Base-by-base conservation (phyloP, 495 filamentous ascomycete species). In the Podospora tetraspora region DNA sequence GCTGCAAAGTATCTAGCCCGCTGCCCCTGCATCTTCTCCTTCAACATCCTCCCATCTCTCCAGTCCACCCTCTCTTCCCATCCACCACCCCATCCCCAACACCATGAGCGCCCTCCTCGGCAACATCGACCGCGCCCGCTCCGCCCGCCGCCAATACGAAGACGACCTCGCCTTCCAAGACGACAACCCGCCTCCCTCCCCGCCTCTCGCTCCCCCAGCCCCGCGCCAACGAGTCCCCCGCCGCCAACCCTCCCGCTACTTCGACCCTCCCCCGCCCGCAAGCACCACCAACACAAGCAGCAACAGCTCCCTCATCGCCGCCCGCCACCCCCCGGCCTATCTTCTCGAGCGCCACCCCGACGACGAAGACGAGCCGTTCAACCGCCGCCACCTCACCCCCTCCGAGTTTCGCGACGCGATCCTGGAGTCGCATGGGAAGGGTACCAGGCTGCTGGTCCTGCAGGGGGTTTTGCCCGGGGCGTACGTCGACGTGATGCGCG, bases 361-460 rank as follows among this genome's bases (percentile, higher is more conserved):
- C 19, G 16, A 52, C 19, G 16, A 52, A 3, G 19, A 52, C 43
- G 19, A 4, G 6, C 43, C 43, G 19, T 52, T 52, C 43, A 3
- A 52, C 0, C 43, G 43, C 19, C 43, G 16, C 19, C 43, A 52
- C 43, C 43, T 52, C 43, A 52, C 43, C 16, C 43, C 43, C 6
- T 1, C 12, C 43, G 43, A 52, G 43, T 52, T 52, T 3, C 43
- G 43, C 43, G 43, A 52, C 9, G 16, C 43, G 5, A 52, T 52
- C 7, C 16, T 19, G 16, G 34, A 16, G 4, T 3, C 21, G 24
- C 6, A 63, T 6, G 27, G 27, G 27, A 27, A 6, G 5, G 27
- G 27, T 6, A 27, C 27, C 3, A 23, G 29, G 62, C 29, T 77
- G 24, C 71, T 79, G n/a, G 75, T 80, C 9, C 24, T 80, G 12